Base-by-base conservation (phyloP, 495 filamentous ascomycete species). In the Penicillium macrosclerotiorum region DNA sequence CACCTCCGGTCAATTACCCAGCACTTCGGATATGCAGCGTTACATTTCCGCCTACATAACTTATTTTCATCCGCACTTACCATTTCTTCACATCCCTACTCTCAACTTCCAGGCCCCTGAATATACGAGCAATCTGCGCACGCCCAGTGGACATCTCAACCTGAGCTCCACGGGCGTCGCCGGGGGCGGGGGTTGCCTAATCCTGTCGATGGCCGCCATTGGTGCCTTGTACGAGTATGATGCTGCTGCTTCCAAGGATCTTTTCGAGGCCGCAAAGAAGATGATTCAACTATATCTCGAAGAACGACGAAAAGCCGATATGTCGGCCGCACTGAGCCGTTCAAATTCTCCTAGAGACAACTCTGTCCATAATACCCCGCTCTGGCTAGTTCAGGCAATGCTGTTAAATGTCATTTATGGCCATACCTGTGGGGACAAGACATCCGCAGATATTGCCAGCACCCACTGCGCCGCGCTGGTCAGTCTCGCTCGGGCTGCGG, bases 301-400 rank as follows among this genome's bases (percentile, higher is more conserved):
- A 66, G 93, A 96, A 68, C 80, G 89, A 37, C 83, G 90, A 32
- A 92, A 92, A 64, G 88, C 88, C 22, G 90, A 94, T 64, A 82
- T 94, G 71, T 82, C 88, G 42, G 86, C 87, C 42, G 85, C 86
- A 27, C 75, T 88, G 48, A 84, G 81, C 52, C 83, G 86, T 19
- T 52, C 65, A 3, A 78, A 78, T 54, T 64, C 78, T 17, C 63
- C 75, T 16, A 75, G 78, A 44, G 86, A 92, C 45, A 79, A 78
- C 52, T 76, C 83, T 2, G 74, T 84, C 32, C 86, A 93, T 52
- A 81, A 82, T 27, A 96, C 90, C 9, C 93, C 93, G 2, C 75
- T 96, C 37, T 96, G 93, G 93, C 77, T 98, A 20, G 89, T 98
- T n/a, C 93, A 98, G 59, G 91, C 93, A 1, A 96, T 98, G 93